Evolutionary conservation across 1,284 basidiomycete genomes (phyloP).

Genomic region (Lentinula novae-zelandiae): DNA sequence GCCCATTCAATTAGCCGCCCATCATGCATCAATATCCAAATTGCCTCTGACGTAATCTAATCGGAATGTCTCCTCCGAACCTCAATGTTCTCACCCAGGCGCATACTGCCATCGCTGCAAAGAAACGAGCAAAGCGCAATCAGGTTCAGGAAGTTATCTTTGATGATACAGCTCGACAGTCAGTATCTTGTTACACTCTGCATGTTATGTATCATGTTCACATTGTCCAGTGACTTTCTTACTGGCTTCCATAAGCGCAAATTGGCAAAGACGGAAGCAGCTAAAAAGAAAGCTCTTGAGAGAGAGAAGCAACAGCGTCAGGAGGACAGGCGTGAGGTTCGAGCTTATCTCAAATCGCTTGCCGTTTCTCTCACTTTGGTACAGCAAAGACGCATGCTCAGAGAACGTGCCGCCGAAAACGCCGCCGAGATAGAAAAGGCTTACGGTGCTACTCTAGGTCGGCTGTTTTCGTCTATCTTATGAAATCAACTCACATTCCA

Average conservation of each 20-base stretch:
- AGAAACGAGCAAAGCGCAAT: conserved; percentile 50
- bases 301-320: conserved; percentile 65
- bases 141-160: conserved; percentile 73
- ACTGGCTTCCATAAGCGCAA: conserved; percentile 89
- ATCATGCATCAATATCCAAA: background rate
- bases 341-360: conserved; percentile 19
- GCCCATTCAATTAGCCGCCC: background rate
- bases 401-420: conserved; percentile 68
- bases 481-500: conserved; percentile 5
- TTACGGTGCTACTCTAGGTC: conserved; percentile 44
- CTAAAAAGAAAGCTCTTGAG: conserved; percentile 62
- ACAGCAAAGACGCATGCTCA: conserved; percentile 66
- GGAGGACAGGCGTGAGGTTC: conserved; percentile 67
- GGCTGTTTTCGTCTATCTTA: conserved; percentile 10
- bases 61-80: conserved; percentile 32
- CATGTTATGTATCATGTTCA: conserved; percentile 11
- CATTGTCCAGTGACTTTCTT: conserved; percentile 62
- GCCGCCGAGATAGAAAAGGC: conserved; percentile 66
- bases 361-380: conserved; percentile 9
- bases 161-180: conserved; percentile 76
- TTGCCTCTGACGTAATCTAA: background rate
- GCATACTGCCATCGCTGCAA: conserved; percentile 56
- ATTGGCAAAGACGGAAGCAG: conserved; percentile 67
- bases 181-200: conserved; percentile 17
- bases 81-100: conserved; percentile 54